Percentiles rank a stretch among this genome's conserved stretches.
phyloP scores from a whole-genome alignment of 169 alveolate genomes.

The Eimeria falciformis region DNA sequence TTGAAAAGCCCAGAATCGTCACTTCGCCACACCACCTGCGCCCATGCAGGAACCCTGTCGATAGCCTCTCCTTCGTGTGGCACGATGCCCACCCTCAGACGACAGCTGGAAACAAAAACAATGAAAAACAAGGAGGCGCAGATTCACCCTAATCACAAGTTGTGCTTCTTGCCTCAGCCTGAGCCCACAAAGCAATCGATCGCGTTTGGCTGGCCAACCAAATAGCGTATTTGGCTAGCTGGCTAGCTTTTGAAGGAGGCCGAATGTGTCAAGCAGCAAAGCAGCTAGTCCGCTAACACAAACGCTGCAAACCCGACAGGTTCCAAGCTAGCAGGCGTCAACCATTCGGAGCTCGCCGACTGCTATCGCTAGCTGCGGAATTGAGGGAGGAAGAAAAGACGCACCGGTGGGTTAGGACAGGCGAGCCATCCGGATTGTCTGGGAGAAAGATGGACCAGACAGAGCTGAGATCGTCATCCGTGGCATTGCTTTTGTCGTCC shows the following conservation, averaged over 20 bases:
- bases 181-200: neutral
- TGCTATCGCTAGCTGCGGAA: no score
- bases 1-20: conserved; percentile 86
- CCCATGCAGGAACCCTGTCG: conserved; percentile 94
- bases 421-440: conserved; percentile 66
- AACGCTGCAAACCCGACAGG: no score
- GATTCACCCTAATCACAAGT: neutral
- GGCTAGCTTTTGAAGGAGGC: no score
- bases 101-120: conserved; percentile 56
- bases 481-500: neutral
- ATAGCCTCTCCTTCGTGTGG: conserved; percentile 84
- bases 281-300: no score
- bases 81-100: conserved; percentile 65
- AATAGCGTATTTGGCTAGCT: neutral
- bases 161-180: neutral
- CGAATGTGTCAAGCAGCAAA: no score
- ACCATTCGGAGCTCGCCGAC: no score
- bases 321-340: no score
- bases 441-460: conserved; percentile 72
- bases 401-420: conserved; percentile 69
- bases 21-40: conserved; percentile 86
- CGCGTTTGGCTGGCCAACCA: neutral
- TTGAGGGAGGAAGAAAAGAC: neutral
- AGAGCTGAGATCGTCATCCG: conserved; percentile 22
- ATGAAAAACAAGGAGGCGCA: neutral